Conservation (phyloP, 2,329 filamentous ascomycete genomes). For the Leptoxyphium fumago region DNA sequence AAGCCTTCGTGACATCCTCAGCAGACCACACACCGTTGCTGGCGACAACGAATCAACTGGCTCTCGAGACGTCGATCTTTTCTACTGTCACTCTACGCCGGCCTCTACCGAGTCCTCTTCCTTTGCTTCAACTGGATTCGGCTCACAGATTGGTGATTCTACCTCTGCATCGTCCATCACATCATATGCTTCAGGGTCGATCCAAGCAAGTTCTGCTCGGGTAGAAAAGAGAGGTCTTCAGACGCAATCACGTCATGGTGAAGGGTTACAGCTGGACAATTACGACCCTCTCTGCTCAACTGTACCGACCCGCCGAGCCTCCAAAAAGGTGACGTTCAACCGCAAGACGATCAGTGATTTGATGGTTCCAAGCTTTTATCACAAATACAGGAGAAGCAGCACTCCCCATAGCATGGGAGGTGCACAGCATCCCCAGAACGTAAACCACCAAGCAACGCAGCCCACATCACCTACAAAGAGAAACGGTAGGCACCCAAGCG, state of each 20-base stretch:
- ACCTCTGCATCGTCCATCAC: too few species aligned
- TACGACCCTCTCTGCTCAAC: too few species aligned
- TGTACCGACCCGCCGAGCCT: background rate
- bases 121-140: too few species aligned
- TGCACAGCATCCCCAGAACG: background rate
- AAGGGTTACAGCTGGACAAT: too few species aligned
- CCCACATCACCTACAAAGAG: conserved; percentile 19
- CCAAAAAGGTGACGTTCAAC: background rate
- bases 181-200: too few species aligned
- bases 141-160: too few species aligned
- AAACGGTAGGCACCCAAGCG: conserved; percentile 10
- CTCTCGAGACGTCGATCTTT: too few species aligned
- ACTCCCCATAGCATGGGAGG: background rate
- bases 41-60: background rate
- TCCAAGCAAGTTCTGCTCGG: too few species aligned
- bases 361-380: background rate
- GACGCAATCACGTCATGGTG: too few species aligned
- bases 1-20: background rate
- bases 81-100: too few species aligned
- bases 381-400: background rate
- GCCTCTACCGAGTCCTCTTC: too few species aligned
- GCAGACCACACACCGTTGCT: background rate
- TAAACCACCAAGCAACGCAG: background rate
- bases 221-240: too few species aligned
- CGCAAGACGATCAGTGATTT: background rate